Conservation (phyloP, 305 asterid genomes). For the Rubia tinctorum region DNA sequence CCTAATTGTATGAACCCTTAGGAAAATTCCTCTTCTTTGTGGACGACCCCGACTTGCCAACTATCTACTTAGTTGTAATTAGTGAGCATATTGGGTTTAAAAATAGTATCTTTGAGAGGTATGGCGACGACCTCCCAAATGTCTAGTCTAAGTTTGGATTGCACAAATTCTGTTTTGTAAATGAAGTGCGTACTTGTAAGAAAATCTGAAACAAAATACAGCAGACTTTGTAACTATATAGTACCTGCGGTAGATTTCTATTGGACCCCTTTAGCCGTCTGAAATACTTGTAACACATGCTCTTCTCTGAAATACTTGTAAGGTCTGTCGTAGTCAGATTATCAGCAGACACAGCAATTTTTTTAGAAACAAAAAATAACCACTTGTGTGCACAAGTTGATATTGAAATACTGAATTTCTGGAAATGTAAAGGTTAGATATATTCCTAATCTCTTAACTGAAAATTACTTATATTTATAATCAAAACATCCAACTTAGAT, state of each 20-base stretch:
- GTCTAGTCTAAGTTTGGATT: too few species aligned
- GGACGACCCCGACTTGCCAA: too few species aligned
- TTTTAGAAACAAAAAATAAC: constrained; percentile 97
- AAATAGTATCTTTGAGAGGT: too few species aligned
- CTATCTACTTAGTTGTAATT: too few species aligned
- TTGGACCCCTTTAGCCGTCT: constrained; percentile 97
- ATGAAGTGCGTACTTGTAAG: too few species aligned
- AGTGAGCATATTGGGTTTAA: too few species aligned
- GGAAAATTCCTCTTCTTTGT: too few species aligned
- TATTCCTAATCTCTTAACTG: not conserved
- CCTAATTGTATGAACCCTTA: too few species aligned
- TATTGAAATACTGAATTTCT: constrained; percentile 6
- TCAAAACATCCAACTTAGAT: not conserved
- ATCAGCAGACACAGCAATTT: constrained; percentile 92
- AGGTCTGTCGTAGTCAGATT: constrained; percentile 87
- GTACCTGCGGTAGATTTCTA: constrained; percentile 95
- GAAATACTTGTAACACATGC: too few species aligned
- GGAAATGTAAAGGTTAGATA: not conserved
- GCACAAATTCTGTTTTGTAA: too few species aligned
- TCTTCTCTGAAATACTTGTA: constrained; percentile 86
- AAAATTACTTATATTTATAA: not conserved
- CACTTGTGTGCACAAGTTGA: constrained; percentile 51
- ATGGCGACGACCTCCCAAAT: too few species aligned
- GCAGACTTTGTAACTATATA: constrained; percentile 11
- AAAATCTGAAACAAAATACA: too few species aligned